These are phyloP conservation scores for Sclerotinia spermophila DNA, from an alignment of 2,329 filamentous ascomycete species.

Conservation along the genomic window DNA sequence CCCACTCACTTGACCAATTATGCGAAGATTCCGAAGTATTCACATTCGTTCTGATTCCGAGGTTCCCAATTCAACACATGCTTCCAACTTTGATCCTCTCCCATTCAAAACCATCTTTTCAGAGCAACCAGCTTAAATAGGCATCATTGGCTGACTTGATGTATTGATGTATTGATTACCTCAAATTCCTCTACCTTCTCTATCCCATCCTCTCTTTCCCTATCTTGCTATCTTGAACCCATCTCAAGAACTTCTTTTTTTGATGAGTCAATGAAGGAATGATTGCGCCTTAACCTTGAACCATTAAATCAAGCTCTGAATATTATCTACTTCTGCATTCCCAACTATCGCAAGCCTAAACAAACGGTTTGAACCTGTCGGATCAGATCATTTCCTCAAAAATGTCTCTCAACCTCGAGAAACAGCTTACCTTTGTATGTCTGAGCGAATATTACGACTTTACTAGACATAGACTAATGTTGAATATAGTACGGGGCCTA, in stretches of 20 bases:
- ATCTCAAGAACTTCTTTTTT: not conserved
- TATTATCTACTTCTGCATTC: not conserved
- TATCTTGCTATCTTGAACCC: not conserved
- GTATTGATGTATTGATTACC: not conserved
- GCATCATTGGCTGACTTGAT: not conserved
- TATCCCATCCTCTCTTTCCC: not conserved
- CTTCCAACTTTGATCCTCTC: not conserved
- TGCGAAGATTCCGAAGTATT: not conserved
- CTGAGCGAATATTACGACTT: constrained; percentile 9
- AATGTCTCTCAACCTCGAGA: constrained; percentile 75
- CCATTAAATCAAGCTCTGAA: not conserved
- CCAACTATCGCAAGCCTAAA: not conserved
- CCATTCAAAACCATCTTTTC: not conserved
- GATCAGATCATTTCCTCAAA: constrained; percentile 15
- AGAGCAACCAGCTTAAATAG: not conserved
- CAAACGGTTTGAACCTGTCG: not conserved
- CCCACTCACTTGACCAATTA: not conserved
- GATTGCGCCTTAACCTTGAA: constrained; percentile 1
- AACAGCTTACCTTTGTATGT: constrained; percentile 77
- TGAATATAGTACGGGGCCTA: constrained; percentile 72
- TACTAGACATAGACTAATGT: constrained; percentile 20
- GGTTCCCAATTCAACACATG: not conserved
- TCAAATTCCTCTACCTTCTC: not conserved
- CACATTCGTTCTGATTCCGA: not conserved
- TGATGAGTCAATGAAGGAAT: constrained; percentile 7